Conservation (phyloP, 305 asterid species). For the Solanum hybrid region DNA sequence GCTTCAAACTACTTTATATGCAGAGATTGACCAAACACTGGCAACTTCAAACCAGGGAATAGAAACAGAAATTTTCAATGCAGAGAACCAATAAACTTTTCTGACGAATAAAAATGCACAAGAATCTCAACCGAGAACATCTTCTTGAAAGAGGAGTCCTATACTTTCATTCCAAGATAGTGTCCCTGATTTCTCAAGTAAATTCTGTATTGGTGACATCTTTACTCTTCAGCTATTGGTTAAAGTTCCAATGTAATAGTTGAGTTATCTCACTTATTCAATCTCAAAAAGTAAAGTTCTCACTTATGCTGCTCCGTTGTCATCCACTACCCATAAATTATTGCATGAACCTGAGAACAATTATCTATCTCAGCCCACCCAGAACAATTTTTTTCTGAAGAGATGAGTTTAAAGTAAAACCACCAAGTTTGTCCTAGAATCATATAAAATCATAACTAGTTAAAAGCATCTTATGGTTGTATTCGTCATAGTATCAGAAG, state of each 20-base stretch:
- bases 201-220: not conserved
- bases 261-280: not conserved
- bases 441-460: not conserved
- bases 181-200: not conserved
- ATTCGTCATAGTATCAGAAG: not conserved
- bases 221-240: not conserved
- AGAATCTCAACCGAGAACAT: not conserved
- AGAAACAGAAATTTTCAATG: not conserved
- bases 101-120: not conserved
- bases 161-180: not conserved
- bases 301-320: not conserved
- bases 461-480: not conserved
- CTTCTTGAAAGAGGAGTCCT: not conserved
- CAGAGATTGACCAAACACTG: not conserved
- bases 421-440: not conserved
- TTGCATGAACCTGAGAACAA: not conserved
- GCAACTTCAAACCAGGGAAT: not conserved
- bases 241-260: not conserved
- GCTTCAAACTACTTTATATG: not conserved
- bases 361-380: not conserved
- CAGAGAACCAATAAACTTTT: not conserved
- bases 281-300: not conserved
- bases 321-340: not conserved
- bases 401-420: not conserved
- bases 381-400: not conserved